Conservation (phyloP, 78 protist genomes). For the Protostelium mycophagum region DNA sequence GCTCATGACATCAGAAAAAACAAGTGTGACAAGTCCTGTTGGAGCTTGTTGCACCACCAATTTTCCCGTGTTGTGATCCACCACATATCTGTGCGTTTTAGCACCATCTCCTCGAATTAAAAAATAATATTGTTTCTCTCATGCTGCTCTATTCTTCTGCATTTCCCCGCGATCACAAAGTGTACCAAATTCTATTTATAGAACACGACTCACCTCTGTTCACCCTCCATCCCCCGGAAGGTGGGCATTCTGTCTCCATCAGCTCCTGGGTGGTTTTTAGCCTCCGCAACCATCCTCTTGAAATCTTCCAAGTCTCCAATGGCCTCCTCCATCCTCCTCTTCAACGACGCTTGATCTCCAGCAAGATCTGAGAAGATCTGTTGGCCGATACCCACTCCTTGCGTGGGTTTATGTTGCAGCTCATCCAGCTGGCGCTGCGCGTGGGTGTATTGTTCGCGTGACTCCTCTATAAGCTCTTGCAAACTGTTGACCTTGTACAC, state of each 20-base stretch:
- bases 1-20: slow-evolving; percentile 42
- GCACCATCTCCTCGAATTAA: neutral
- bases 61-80: neutral
- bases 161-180: too few species aligned
- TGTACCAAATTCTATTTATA: too few species aligned
- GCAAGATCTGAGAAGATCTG: neutral
- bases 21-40: slow-evolving; percentile 12
- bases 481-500: neutral
- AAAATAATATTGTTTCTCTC: neutral
- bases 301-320: neutral
- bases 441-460: neutral
- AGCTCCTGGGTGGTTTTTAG: too few species aligned
- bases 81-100: neutral
- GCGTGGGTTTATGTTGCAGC: neutral
- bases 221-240: too few species aligned
- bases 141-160: neutral
- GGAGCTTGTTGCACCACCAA: neutral
- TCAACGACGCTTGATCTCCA: neutral
- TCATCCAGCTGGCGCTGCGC: neutral
- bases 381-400: neutral
- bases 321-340: neutral
- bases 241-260: too few species aligned
- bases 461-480: neutral
- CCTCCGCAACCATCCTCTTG: neutral
- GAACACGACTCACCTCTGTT: too few species aligned